Percentiles rank a stretch among this genome's conserved stretches.
These are phyloP conservation scores for Trichoderma orchidacearum DNA, from an alignment of 495 filamentous ascomycete genomes.

Conservation along the genomic window DNA sequence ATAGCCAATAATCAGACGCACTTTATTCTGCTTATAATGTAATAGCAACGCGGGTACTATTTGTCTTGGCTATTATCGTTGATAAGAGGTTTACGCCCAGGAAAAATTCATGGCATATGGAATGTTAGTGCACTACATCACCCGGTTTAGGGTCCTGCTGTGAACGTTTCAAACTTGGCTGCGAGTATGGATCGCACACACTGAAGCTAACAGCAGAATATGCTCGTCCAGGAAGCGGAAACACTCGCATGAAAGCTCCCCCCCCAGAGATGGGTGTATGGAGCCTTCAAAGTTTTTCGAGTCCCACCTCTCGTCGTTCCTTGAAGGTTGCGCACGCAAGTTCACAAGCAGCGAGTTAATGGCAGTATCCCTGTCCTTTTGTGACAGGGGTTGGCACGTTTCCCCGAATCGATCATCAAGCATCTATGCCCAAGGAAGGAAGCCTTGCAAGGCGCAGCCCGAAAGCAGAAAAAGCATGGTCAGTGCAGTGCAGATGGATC, in stretches of 20 bases:
- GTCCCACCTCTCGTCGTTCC: not conserved
- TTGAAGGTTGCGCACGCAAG: not conserved
- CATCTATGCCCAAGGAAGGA: not conserved
- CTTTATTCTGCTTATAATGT: not conserved
- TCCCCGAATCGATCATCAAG: not conserved
- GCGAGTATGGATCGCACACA: no score
- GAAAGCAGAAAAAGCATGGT: not conserved
- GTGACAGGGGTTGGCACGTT: not conserved
- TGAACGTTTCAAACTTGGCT: no score
- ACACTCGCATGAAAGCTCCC: not conserved
- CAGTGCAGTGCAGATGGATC: not conserved
- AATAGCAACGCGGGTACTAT: not conserved
- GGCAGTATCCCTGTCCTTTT: not conserved
- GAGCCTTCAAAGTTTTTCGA: not conserved
- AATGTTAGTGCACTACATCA: no score
- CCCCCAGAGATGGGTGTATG: not conserved
- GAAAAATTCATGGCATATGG: no score
- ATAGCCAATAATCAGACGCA: not conserved
- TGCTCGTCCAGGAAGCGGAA: no score
- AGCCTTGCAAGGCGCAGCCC: not conserved
- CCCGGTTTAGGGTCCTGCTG: not conserved
- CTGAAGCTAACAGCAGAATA: no score
- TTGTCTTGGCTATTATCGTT: not conserved
- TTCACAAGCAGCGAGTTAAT: not conserved
- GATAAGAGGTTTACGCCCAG: no score